Evolutionary conservation across 345 rosid genomes (phyloP).

Genomic region (Rhizophora apiculata): DNA sequence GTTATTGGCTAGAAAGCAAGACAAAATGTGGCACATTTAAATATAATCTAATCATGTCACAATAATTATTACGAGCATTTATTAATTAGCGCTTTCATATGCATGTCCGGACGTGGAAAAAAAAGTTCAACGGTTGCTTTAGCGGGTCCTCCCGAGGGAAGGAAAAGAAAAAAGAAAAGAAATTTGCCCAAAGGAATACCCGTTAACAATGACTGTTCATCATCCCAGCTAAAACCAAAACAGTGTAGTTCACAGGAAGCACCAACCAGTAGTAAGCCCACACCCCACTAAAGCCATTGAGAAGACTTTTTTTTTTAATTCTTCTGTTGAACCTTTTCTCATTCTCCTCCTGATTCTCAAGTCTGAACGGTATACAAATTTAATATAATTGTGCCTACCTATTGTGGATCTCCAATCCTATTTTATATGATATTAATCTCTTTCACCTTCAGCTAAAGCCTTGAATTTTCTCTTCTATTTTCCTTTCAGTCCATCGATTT

Average conservation of each 20-base stretch:
- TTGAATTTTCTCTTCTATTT: background rate
- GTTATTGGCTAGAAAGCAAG: too few relatives aligned
- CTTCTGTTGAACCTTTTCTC: slow-evolving; percentile 28
- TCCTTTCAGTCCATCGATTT: background rate
- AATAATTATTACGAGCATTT: background rate
- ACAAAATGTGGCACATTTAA: background rate
- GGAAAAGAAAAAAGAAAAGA: background rate
- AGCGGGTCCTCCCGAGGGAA: slow-evolving; percentile 18
- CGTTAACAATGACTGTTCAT: slow-evolving; percentile 23
- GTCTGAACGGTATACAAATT: slow-evolving; percentile 28
- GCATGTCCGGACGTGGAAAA: slow-evolving; percentile 4
- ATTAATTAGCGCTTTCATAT: slow-evolving; percentile 27
- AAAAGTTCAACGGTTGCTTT: slow-evolving; percentile 29
- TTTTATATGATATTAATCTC: slow-evolving; percentile 4
- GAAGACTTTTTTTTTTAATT: slow-evolving; percentile 21
- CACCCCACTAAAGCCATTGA: slow-evolving; percentile 23
- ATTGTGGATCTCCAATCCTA: slow-evolving; percentile 14
- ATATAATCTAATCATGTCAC: slow-evolving; percentile 12
- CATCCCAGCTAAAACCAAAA: slow-evolving; percentile 36
- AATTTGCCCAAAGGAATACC: slow-evolving; percentile 30
- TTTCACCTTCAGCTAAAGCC: background rate
- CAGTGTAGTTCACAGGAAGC: slow-evolving; percentile 34
- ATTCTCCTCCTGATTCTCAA: slow-evolving; percentile 29
- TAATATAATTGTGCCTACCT: slow-evolving; percentile 6
- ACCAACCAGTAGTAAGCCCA: slow-evolving; percentile 29